Evolutionary conservation across 306 rosid genomes (phyloP).

Genomic region (Rosa rugosa): DNA sequence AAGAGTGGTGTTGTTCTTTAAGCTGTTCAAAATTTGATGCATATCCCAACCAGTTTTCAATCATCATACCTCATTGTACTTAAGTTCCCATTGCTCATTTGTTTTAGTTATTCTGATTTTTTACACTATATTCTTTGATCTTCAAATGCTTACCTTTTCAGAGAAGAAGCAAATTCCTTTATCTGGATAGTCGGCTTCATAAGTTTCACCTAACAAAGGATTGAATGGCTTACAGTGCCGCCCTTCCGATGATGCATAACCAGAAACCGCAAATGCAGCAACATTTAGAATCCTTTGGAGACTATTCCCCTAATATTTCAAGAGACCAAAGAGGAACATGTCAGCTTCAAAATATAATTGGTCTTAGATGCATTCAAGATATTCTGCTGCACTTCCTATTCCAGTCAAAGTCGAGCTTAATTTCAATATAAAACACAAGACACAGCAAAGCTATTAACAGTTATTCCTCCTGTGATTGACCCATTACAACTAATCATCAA

Average conservation of each 20-base stretch:
- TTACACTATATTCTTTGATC: not conserved
- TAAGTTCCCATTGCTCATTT: not conserved
- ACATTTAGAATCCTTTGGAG: constrained; percentile 78
- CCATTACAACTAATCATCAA: not conserved
- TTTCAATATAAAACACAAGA: not conserved
- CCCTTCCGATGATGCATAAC: constrained; percentile 95
- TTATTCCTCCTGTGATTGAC: not conserved
- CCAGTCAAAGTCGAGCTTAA: not conserved
- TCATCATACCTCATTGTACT: not conserved
- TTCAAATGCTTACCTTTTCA: constrained; percentile 69
- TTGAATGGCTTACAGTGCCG: constrained; percentile 97
- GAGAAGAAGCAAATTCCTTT: constrained; percentile 95
- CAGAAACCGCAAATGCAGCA: constrained; percentile 98
- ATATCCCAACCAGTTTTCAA: not conserved
- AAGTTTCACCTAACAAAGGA: constrained; percentile 97
- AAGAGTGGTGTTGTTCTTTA: not conserved
- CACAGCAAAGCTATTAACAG: not conserved
- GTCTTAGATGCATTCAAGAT: not conserved
- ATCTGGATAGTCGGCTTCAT: constrained; percentile 92
- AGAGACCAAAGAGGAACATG: constrained; percentile 11
- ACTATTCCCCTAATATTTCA: constrained; percentile 73
- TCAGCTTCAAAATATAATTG: constrained; percentile 12
- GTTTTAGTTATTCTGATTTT: not conserved
- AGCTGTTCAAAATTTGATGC: not conserved
- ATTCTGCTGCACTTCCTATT: not conserved